Conservation (phyloP, 306 rosid species). For the Prunus davidiana region DNA sequence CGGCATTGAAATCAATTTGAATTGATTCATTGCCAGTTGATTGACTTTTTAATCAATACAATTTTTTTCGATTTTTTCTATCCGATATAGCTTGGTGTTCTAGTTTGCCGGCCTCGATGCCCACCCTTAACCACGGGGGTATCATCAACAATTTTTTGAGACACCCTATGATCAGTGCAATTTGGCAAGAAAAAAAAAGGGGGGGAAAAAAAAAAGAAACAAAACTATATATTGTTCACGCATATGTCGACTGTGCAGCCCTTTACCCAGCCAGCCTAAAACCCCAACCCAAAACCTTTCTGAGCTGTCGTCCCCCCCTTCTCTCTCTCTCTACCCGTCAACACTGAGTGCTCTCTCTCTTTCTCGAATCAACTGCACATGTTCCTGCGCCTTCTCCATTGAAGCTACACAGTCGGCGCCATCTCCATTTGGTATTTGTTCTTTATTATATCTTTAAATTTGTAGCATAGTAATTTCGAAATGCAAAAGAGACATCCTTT, state of each 20-base stretch:
- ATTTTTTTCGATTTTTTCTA: too few species aligned
- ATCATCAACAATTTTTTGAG: too few species aligned
- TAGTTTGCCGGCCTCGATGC: accelerated
- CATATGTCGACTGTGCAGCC: not conserved
- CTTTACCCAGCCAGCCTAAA: not conserved
- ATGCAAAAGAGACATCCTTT: not conserved
- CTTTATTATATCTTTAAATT: not conserved
- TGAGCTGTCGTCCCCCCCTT: not conserved
- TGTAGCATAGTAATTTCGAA: not conserved
- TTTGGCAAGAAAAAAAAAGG: too few species aligned
- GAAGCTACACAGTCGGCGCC: not conserved
- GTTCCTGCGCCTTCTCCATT: not conserved
- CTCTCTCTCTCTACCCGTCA: too few species aligned
- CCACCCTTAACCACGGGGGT: too few species aligned
- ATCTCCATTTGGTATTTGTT: not conserved
- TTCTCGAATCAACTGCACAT: not conserved
- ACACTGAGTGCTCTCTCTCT: too few species aligned
- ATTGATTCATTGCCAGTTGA: too few species aligned
- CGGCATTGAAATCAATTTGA: too few species aligned
- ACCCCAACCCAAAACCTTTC: not conserved
- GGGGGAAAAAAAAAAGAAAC: too few species aligned
- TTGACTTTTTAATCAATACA: too few species aligned
- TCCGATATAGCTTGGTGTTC: accelerated
- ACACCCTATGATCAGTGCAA: too few species aligned
- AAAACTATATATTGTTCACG: too few species aligned